Percentiles rank a stretch among this genome's conserved stretches.
Conservation (phyloP, 352 stramenopile genomes). For the Pythium guiyangense region DNA sequence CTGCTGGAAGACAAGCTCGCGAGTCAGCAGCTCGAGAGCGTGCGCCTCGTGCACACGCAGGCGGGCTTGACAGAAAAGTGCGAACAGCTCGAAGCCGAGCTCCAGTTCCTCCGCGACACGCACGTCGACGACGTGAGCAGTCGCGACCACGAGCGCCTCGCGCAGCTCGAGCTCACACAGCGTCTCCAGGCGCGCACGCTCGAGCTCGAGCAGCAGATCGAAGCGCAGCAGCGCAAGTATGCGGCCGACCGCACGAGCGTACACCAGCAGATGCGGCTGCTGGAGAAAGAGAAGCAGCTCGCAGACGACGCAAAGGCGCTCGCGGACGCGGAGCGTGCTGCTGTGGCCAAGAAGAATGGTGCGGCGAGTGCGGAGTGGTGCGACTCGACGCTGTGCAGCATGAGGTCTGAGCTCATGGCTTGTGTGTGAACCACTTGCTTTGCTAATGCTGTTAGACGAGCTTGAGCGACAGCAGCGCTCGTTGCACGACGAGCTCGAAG, state of each 20-base stretch:
- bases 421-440: not conserved
- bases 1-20: conserved; percentile 24
- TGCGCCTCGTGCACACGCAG: conserved; percentile 49
- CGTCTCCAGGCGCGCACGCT: conserved; percentile 37
- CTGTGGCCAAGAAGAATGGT: conserved; percentile 12
- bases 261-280: conserved; percentile 41
- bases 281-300: conserved; percentile 55
- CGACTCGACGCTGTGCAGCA: not conserved
- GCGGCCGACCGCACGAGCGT: conserved; percentile 34
- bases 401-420: not conserved
- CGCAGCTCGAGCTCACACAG: conserved; percentile 57
- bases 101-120: conserved; percentile 51
- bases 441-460: not conserved
- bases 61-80: conserved; percentile 36
- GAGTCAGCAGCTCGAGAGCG: conserved; percentile 37
- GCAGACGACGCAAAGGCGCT: conserved; percentile 27
- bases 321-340: conserved; percentile 14
- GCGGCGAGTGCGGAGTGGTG: not conserved
- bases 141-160: conserved; percentile 52
- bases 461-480: conserved; percentile 13
- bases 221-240: conserved; percentile 63
- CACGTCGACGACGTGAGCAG: conserved; percentile 39
- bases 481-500: conserved; percentile 13
- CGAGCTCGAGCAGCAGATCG: conserved; percentile 45
- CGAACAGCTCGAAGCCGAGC: conserved; percentile 41